Conservation (phyloP, 2,329 filamentous ascomycete species). For the Pseudopyricularia javanii region DNA sequence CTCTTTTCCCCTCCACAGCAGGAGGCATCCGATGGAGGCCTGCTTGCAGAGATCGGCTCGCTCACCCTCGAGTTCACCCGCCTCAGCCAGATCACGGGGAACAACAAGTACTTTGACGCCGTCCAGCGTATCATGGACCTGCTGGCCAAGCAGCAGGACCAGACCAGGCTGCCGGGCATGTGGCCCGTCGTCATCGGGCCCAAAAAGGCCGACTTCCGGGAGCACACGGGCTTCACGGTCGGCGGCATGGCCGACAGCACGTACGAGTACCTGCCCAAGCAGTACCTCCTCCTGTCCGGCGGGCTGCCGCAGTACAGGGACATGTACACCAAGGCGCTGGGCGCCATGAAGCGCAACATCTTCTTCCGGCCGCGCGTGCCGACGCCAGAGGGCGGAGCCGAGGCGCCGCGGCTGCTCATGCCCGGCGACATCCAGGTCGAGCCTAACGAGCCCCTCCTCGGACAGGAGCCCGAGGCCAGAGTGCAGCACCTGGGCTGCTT, state of each 20-base stretch:
- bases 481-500: conserved; percentile 29
- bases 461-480: conserved; percentile 17
- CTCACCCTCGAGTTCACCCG: conserved; percentile 65
- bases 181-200: conserved; percentile 58
- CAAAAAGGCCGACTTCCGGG: conserved; percentile 33
- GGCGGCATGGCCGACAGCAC: conserved; percentile 34
- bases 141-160: conserved; percentile 51
- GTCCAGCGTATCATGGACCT: conserved; percentile 61
- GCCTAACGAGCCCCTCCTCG: conserved; percentile 10
- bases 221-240: conserved; percentile 26
- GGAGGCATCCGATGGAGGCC: conserved; percentile 21
- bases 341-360: conserved; percentile 7
- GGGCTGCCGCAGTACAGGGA: conserved; percentile 46
- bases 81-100: conserved; percentile 59
- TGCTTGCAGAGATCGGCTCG: conserved; percentile 43
- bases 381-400: background rate
- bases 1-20: conserved; percentile 10
- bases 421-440: conserved; percentile 14
- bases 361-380: conserved; percentile 8
- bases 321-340: conserved; percentile 51
- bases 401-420: conserved; percentile 4
- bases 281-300: conserved; percentile 29
- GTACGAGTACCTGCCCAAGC: conserved; percentile 49
- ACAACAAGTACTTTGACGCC: conserved; percentile 65
- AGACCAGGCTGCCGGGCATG: conserved; percentile 57